Evolutionary conservation across 2,329 filamentous ascomycete species (phyloP), one percentile per base, ranked within the genome.

Genomic region (Coniochaeta prunicola): DNA sequence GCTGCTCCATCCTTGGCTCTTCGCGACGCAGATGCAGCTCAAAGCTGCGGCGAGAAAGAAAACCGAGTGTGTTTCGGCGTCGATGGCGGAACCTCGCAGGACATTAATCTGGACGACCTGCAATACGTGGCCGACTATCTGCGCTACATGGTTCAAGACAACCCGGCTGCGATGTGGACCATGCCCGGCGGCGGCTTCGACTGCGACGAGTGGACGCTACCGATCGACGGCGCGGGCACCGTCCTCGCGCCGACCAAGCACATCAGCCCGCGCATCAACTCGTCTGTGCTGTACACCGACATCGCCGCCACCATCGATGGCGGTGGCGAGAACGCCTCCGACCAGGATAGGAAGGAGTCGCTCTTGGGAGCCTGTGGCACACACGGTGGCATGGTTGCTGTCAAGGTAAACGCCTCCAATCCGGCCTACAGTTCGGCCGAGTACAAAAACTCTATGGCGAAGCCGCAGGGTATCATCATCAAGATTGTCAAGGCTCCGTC

Each of bases 171-270:
- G 21, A 10, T 50, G 26, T 50, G 45, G 45, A 50, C 45, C 45
- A 50, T 50, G 12, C 45, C 45, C 36, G 36, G 36, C 36, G 17
- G 36, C 36, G 31, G 31, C 31, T 34, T 34, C 33, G 58, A 65
- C 59, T 68, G 67, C 57, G 61, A 59, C 26, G 66, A 68, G 60
- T 69, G 67, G 67, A 61, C 59, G 33, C 45, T 64, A 0, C 28
- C 26, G 26, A n/a, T 34, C 17, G 40, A 45, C 33, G 65, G 62
- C 30, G 62, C 62, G 0, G 65, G 63, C 34, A 63, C 62, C 1
- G 64, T 63, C 26, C 53, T 65, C 1, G 64, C 62, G 1, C 58
- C 67, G 13, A 65, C 64, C 56, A 69, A 70, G 65, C 68, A 70
- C 62, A 61, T 65, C 56, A 60, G 57, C 40, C 38, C 56, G 10